These are phyloP conservation scores for Penicillium sp. DNA, from an alignment of 2,329 filamentous ascomycete genomes.

Conservation along the genomic window DNA sequence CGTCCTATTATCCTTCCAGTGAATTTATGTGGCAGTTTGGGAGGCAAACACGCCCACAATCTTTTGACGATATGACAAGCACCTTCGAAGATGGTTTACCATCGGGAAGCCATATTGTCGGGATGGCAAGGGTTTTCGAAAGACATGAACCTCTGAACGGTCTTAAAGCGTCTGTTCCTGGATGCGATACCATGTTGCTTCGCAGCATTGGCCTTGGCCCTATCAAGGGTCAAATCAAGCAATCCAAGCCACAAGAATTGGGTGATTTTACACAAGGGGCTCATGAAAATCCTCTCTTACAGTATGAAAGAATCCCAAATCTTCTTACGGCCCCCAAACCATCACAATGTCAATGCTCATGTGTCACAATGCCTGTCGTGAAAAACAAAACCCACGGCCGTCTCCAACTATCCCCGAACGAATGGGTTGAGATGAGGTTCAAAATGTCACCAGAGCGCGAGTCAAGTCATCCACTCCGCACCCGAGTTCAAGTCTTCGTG, in stretches of 20 bases:
- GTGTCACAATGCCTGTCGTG: not conserved
- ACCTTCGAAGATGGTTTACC: not conserved
- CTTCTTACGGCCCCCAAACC: not conserved
- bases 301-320: not conserved
- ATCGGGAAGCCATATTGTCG: not conserved
- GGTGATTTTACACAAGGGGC: not conserved
- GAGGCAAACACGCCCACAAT: not conserved
- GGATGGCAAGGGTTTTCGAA: not conserved
- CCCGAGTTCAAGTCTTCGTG: constrained; percentile 11
- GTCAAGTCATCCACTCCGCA: constrained; percentile 6
- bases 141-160: not conserved
- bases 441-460: constrained; percentile 3
- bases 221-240: not conserved
- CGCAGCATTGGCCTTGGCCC: not conserved
- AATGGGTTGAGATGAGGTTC: constrained; percentile 11
- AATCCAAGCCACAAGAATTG: not conserved
- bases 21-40: not conserved
- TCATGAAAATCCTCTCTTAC: not conserved
- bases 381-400: not conserved
- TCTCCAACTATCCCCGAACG: not conserved
- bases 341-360: not conserved
- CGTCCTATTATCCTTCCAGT: not conserved
- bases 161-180: not conserved
- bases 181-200: not conserved
- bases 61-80: not conserved